phyloP scores from a whole-genome alignment of 352 stramenopile species.

The Detonula confervacea region DNA sequence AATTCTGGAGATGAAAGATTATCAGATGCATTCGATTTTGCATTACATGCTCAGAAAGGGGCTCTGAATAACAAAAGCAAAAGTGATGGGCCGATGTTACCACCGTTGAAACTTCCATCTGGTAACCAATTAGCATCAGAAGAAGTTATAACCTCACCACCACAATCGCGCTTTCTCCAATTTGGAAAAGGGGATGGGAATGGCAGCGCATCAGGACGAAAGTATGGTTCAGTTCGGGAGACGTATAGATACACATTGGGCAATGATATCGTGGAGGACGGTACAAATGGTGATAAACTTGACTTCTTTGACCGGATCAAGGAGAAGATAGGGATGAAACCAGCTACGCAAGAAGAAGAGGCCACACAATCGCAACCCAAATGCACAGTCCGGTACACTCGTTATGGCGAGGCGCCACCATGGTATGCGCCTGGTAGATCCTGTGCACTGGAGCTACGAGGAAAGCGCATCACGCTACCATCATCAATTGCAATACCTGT shows the following conservation, averaged over 20 bases:
- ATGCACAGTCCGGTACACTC: conserved; percentile 70
- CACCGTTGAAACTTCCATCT: conserved; percentile 32
- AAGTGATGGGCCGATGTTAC: conserved; percentile 14
- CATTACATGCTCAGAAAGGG: conserved; percentile 51
- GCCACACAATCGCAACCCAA: neutral
- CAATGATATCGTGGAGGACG: neutral
- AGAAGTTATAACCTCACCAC: conserved; percentile 28
- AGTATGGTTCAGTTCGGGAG: conserved; percentile 71
- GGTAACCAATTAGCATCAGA: neutral
- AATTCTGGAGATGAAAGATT: conserved; percentile 4
- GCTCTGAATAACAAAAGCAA: conserved; percentile 15
- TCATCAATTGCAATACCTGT: neutral
- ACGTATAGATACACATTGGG: conserved; percentile 63
- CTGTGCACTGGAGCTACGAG: conserved; percentile 74
- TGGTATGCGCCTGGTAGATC: conserved; percentile 76
- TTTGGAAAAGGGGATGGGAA: conserved; percentile 59
- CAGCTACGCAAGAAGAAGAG: neutral
- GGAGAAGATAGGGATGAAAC: neutral
- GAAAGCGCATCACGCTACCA: conserved; percentile 26
- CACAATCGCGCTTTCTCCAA: conserved; percentile 57
- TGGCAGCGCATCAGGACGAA: conserved; percentile 32
- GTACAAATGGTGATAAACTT: neutral
- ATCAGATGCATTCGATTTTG: conserved; percentile 41
- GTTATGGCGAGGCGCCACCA: conserved; percentile 78
- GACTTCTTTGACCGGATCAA: conserved; percentile 8